Evolutionary conservation across 1,284 basidiomycete species (phyloP), one percentile per base, ranked within the genome.

Genomic region (Trametes polyzona): DNA sequence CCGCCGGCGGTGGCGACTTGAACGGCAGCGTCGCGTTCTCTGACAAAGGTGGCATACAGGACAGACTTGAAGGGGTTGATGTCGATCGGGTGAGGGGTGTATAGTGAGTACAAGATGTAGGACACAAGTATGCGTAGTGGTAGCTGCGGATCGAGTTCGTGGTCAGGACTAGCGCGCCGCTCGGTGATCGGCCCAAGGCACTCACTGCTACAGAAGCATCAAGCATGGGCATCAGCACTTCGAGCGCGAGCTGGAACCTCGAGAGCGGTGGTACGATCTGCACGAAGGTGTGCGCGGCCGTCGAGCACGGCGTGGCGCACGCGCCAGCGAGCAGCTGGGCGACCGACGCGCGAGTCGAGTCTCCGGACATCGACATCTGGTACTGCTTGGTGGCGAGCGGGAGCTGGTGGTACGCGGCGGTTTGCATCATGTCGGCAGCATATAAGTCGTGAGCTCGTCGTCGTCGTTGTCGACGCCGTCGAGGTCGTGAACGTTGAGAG

Each of bases 51-150:
- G 57, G 80, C 76, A 66, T 81, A 81, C 52, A 91, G 73, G 37
- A 81, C 86, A 59, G 84, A 83, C 72, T 84, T 86, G 78, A 91
- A 91, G 8, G 89, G 88, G 70, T 91, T 91, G 67, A 90, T 83
- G 36, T 81, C 74, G 59, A 90, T 87, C 61, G 88, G 87, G 70
- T 91, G 83, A 40, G 88, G 84, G 60, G 85, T 81, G 74, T 91
- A 91, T 63, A 91, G 75, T 51, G 86, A 83, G 73, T 88, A 89
- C 59, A 91, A 75, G 67, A 90, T 84, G 72, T 88, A 91, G 17
- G 87, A 83, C 57, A 86, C 87, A 60, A 90, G 79, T 64, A 91
- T 90, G 57, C 88, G 82, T 62, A 86, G 82, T 44, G 85, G 78
- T 65, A 85, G 79, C 88, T 90, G 67, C 47, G 30, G 33, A 26